A percentile compares a stretch with the other conserved stretches of the same genome.
Evolutionary conservation across 192 early-diverging fungal genomes (phyloP).

Genomic region (Backusella tarrabulga): DNA sequence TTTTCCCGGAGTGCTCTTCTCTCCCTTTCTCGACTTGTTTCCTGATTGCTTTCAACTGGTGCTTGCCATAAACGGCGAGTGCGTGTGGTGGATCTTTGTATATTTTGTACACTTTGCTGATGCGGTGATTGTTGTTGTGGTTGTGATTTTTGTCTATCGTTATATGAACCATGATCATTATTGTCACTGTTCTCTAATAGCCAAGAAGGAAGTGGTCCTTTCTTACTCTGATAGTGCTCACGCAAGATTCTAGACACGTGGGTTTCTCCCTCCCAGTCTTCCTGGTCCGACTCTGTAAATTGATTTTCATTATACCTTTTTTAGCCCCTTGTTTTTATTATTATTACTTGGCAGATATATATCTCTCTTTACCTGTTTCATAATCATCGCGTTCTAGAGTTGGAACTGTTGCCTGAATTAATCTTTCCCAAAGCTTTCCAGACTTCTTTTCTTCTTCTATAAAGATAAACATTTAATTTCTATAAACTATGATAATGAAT

Average conservation of each 20-base stretch:
- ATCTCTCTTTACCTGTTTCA: background rate
- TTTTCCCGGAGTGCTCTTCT: background rate
- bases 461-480: background rate
- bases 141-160: background rate
- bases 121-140: background rate
- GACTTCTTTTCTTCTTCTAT: conserved; percentile 11
- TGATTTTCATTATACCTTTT: background rate
- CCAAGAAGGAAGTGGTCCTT: conserved; percentile 30
- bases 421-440: conserved; percentile 28
- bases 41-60: background rate
- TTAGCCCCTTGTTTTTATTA: background rate
- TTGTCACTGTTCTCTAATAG: background rate
- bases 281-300: conserved; percentile 53
- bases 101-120: background rate
- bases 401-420: conserved; percentile 22
- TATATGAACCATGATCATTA: background rate
- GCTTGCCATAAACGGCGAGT: conserved; percentile 3
- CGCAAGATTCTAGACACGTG: conserved; percentile 53
- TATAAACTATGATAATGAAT: background rate
- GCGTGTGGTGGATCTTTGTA: background rate
- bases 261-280: conserved; percentile 52
- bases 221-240: conserved; percentile 50
- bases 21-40: background rate
- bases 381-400: background rate
- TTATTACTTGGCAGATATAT: background rate